Conservation (phyloP, 768 basidiomycete genomes). For the Kwoniella europaea region DNA sequence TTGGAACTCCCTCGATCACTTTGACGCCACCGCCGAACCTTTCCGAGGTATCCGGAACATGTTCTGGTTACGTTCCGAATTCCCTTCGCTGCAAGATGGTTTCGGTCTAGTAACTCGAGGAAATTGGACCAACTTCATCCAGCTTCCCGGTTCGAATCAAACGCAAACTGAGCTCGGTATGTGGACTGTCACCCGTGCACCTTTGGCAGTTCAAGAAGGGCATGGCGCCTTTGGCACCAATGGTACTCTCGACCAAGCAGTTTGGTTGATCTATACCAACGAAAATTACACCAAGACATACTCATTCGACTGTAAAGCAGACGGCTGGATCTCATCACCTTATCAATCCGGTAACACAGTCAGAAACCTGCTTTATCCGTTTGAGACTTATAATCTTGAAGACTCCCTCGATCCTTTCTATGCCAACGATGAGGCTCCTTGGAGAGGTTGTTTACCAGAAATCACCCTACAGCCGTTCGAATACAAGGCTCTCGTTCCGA, state of each 20-base stretch:
- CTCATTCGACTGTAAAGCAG: conserved; percentile 65
- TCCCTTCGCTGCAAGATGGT: conserved; percentile 81
- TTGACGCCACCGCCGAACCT: conserved; percentile 82
- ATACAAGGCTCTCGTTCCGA: conserved; percentile 80
- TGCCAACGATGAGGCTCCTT: conserved; percentile 67
- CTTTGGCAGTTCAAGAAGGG: conserved; percentile 59
- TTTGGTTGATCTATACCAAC: conserved; percentile 87
- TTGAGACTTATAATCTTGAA: conserved; percentile 73
- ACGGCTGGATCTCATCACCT: conserved; percentile 79
- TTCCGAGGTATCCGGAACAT: conserved; percentile 77
- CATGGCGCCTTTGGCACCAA: conserved; percentile 58
- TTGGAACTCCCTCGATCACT: conserved; percentile 93
- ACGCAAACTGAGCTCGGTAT: conserved; percentile 85
- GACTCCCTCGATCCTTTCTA: conserved; percentile 71
- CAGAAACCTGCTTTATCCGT: conserved; percentile 79
- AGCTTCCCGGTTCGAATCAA: conserved; percentile 81
- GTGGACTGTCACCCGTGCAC: conserved; percentile 77
- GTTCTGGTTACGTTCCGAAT: conserved; percentile 70
- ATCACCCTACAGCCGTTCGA: conserved; percentile 75
- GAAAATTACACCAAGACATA: conserved; percentile 75
- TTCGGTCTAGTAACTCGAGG: conserved; percentile 80
- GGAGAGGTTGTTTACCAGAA: conserved; percentile 71
- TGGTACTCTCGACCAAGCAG: conserved; percentile 68
- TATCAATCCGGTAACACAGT: conserved; percentile 68
- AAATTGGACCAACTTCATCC: conserved; percentile 79